Evolutionary conservation across 495 filamentous ascomycete species (phyloP), one percentile per base, ranked within the genome.

Genomic region (Bacidia rubella): DNA sequence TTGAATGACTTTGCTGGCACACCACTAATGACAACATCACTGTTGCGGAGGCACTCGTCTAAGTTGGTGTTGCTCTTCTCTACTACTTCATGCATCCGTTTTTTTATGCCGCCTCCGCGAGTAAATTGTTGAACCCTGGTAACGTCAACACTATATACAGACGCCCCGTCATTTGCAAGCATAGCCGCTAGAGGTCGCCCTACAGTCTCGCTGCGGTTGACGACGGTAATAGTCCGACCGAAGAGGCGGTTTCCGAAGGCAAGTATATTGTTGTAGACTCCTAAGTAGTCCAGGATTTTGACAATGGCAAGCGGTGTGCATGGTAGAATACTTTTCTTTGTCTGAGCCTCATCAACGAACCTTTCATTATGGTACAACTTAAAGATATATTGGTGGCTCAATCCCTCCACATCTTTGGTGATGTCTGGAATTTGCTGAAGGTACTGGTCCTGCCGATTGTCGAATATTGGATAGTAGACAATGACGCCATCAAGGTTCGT

Each of bases 311-410:
- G 76, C 20, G 92, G 92, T 1, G 92, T 98, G 73, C 92, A 98
- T 12, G 92, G 92, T 20, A 98, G 74, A 42, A 98, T 83, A 48
- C 81, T 90, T 67, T 98, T 98, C 66, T 86, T 84, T 42, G 68
- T 70, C 65, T 89, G 85, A 25, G 70, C 62, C 19, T 81, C 79
- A 70, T 98, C 92, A 29, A 98, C 74, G 71, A 87, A 96, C 47
- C 92, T 86, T 61, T 92, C 78, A 69, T 98, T 98, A 73, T 96
- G 85, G 73, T 96, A 98, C 87, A 98, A 94, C 75, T 98, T 98
- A 78, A 90, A 92, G 62, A 96, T 82, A 69, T 96, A 92, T 53
- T 77, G 81, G 65, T 96, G 90, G 59, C 82, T 89, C 49, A 98
- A 82, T 21, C 92, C 92, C 62, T 98, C 92, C 52, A 98, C 92